Percentiles rank a stretch among this genome's conserved stretches.
phyloP scores from a whole-genome alignment of 768 basidiomycete species.

The Amanita pallidorosea region DNA sequence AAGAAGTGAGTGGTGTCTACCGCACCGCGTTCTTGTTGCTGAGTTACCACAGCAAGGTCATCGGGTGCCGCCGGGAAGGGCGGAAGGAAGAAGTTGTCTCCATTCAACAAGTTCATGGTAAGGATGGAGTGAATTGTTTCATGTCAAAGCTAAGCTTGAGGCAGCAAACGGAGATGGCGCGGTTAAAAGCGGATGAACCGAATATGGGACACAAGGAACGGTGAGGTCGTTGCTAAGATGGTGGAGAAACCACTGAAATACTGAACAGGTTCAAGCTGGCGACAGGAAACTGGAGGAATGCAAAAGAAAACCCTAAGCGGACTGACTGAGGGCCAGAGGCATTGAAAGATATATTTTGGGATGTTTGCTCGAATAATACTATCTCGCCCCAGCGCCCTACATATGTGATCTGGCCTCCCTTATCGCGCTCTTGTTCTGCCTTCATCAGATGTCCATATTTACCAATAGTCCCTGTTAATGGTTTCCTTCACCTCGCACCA shows the following conservation, averaged over 20 bases:
- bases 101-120: conserved; percentile 71
- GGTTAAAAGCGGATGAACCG: conserved; percentile 67
- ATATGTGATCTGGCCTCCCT: conserved; percentile 5
- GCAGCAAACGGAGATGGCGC: conserved; percentile 68
- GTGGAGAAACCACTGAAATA: background rate
- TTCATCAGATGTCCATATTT: conserved; percentile 6
- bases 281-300: conserved; percentile 68
- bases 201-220: conserved; percentile 64
- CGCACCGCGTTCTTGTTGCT: background rate
- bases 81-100: conserved; percentile 52
- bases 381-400: background rate
- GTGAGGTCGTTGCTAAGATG: conserved; percentile 26
- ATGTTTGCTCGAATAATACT: background rate
- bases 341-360: conserved; percentile 1
- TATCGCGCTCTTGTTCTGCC: conserved; percentile 6
- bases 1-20: conserved; percentile 35
- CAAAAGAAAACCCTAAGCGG: conserved; percentile 55
- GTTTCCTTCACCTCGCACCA: background rate
- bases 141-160: background rate
- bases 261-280: conserved; percentile 55
- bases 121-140: background rate
- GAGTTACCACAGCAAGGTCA: conserved; percentile 31
- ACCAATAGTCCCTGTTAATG: conserved; percentile 2
- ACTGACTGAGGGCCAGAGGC: conserved; percentile 13
- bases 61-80: conserved; percentile 22